Conservation (phyloP, 1,139 yeast species). For the Pichia sp. region DNA sequence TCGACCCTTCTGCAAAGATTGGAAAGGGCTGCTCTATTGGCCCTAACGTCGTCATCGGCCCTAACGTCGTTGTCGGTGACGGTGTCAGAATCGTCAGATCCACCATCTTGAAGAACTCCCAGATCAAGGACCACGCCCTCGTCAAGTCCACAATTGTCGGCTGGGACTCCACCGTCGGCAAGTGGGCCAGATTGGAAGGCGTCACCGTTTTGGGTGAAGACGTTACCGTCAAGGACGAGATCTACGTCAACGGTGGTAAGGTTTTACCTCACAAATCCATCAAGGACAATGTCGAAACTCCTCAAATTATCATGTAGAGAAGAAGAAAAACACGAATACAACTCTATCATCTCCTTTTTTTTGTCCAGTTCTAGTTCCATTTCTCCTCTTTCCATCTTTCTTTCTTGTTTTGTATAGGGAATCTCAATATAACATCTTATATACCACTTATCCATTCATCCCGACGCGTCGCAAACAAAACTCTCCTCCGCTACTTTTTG, state of each 20-base stretch:
- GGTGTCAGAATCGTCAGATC: constrained; percentile 99
- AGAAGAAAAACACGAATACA: not conserved
- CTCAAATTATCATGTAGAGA: constrained; percentile 88
- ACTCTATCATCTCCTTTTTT: not conserved
- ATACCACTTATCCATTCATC: not conserved
- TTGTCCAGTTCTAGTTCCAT: not conserved
- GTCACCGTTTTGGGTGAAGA: constrained; percentile 98
- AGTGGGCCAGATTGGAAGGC: constrained; percentile 99
- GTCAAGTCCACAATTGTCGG: constrained; percentile 97
- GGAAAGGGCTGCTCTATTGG: constrained; percentile 94
- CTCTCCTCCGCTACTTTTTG: not conserved
- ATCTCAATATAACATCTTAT: not conserved
- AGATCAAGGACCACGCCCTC: constrained; percentile 96
- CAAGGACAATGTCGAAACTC: constrained; percentile 93
- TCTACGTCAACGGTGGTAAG: constrained; percentile 98
- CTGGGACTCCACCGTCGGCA: constrained; percentile 98
- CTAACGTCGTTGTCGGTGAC: constrained; percentile 91
- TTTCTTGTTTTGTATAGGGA: not conserved
- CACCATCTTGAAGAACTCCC: constrained; percentile 85
- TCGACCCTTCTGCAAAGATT: constrained; percentile 93
- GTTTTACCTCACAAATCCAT: constrained; percentile 98
- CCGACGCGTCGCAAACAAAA: not conserved
- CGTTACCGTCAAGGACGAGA: constrained; percentile 96
- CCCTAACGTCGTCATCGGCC: constrained; percentile 97
- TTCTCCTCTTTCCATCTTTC: not conserved